Evolutionary conservation across 768 basidiomycete genomes (phyloP).

Genomic region (Pisolithus marmoratus): DNA sequence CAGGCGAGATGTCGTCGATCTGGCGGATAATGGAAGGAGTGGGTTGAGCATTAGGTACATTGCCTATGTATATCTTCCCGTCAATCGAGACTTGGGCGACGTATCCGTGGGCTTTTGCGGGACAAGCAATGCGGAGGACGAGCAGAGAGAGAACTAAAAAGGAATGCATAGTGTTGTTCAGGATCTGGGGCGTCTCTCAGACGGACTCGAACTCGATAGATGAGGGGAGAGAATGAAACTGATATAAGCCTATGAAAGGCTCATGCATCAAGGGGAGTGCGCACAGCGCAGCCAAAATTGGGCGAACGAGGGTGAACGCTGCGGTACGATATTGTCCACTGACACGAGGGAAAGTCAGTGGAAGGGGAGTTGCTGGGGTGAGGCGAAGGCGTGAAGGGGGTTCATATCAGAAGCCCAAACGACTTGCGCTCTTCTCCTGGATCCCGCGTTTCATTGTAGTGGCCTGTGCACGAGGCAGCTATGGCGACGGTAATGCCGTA

Average conservation of each 20-base stretch:
- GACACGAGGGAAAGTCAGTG: background rate
- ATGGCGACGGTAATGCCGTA: no score
- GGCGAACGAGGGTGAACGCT: background rate
- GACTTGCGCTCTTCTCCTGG: no score
- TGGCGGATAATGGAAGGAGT: slow-evolving; percentile 40
- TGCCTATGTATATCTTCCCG: slow-evolving; percentile 39
- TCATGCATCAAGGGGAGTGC: background rate
- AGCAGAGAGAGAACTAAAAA: slow-evolving; percentile 9
- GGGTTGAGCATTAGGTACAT: slow-evolving; percentile 35
- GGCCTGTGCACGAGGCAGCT: no score
- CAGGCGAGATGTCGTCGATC: slow-evolving; percentile 38
- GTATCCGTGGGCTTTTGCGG: slow-evolving; percentile 41
- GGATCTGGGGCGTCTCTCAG: background rate
- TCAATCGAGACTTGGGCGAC: slow-evolving; percentile 38
- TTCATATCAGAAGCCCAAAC: no score
- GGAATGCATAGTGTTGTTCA: background rate
- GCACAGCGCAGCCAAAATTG: background rate
- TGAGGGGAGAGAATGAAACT: background rate
- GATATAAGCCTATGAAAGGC: background rate
- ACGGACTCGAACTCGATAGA: background rate
- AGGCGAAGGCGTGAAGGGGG: no score
- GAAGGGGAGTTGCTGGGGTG: background rate
- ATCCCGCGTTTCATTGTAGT: no score
- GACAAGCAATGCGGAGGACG: background rate
- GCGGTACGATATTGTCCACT: background rate